Evolutionary conservation across 345 rosid species (phyloP), one percentile per base, ranked within the genome.

Genomic region (Salix arbutifolia): DNA sequence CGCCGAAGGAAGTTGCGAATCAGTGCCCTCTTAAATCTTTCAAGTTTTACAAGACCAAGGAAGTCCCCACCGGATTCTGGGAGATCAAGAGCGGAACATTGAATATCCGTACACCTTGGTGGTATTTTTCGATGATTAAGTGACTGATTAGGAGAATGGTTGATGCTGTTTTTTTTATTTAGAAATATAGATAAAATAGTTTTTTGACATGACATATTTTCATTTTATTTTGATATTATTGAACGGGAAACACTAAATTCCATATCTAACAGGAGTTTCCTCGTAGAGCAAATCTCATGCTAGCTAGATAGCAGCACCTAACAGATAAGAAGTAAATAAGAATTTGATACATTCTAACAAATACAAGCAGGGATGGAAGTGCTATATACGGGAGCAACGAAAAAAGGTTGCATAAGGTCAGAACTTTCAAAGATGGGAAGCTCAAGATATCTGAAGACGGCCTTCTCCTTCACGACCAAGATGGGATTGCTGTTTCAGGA

Each of bases 61-160:
- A 87, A 82, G 84, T 85, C 62, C 80, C 83, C 48, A 90, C 90
- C 31, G 89, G 87, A 25, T 84, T 81, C 33, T 74, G 75, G 62
- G 83, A 84, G 5, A 83, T 87, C 80, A 84, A 87, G 64, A 82
- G 69, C 16, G 94, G 94, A 14, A 17, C 80, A 2, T n/a, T 70
- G 33, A 88, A 90, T 17, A 79, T 42, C 0, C 87, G 91, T 1
- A 88, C 90, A 33, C 86, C 94, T 73, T 88, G 91, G 94, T 90
- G 94, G 90, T 89, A 68, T 14, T 56, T 14, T 44, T 1, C 40
- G n/a, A 3, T 60, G 53, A 5, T 48, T 17, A 48, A 48, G 6
- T 14, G 31, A 30, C 31, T 30, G 31, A 30, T 30, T 0, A 30
- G 31, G 31, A 28, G 30, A 28, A 28, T 28, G 30, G 30, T 28